These are phyloP conservation scores for Ophiostoma tasmaniense DNA, from an alignment of 2,329 filamentous ascomycete genomes.

Conservation along the genomic window DNA sequence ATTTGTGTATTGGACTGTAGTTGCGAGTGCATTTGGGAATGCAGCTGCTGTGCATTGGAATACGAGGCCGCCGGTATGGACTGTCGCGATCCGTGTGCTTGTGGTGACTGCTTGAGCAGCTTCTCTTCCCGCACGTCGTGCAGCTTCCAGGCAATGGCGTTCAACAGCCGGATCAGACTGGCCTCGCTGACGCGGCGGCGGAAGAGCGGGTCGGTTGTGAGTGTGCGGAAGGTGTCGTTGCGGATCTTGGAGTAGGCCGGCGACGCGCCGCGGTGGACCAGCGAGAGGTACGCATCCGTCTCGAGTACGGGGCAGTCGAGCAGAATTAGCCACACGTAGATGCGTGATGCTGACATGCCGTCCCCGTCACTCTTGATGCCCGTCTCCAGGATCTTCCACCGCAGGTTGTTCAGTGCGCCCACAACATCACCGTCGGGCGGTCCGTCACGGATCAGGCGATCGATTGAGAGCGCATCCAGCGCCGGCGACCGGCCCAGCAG, in stretches of 20 bases:
- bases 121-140: conserved; percentile 61
- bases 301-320: conserved; percentile 77
- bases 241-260: conserved; percentile 95
- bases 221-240: conserved; percentile 94
- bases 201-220: conserved; percentile 96
- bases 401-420: conserved; percentile 59
- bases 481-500: conserved; percentile 37
- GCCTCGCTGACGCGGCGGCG: conserved; percentile 91
- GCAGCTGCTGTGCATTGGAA: neutral
- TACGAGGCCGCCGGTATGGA: neutral
- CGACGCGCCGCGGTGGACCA: conserved; percentile 87
- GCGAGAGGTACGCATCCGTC: conserved; percentile 79
- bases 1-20: neutral
- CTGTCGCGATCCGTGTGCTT: neutral
- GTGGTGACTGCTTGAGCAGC: conserved; percentile 10
- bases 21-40: conserved; percentile 1
- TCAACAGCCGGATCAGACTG: conserved; percentile 84
- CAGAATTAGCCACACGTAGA: conserved; percentile 93
- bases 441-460: conserved; percentile 71
- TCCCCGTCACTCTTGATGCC: conserved; percentile 69
- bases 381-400: conserved; percentile 65
- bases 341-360: conserved; percentile 85
- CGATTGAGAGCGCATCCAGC: conserved; percentile 55
- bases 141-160: conserved; percentile 89
- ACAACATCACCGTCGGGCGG: conserved; percentile 62